Evolutionary conservation across 768 basidiomycete genomes (phyloP), one percentile per base, ranked within the genome.

Genomic region (Termitomyces sp.): DNA sequence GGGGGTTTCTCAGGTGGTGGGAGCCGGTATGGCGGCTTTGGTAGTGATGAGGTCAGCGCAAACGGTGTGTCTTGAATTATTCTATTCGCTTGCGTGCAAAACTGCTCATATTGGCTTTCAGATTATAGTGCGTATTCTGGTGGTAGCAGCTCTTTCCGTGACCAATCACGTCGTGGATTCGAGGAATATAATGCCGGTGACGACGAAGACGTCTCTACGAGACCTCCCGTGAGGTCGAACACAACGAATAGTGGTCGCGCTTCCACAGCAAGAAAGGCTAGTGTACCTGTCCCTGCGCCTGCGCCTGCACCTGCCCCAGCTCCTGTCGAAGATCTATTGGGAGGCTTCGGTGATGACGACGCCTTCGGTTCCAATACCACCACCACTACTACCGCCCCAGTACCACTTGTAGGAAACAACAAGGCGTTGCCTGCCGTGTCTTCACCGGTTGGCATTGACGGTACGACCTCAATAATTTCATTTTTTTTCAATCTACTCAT

Each of bases 111-210:
- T 10, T 11, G 9, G 37, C 10, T 21, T 38, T 6, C 50, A 59
- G 56, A 61, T 41, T 63, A 56, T 50, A 51, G 58, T 27, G 66
- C 58, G 43, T 63, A 57, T 23, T 65, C 62, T 49, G 69, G 73
- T 51, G 69, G 75, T 46, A 74, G 75, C 55, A 73, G 74, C 42
- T 65, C 66, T 1, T 91, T 89, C 73, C 77, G 82, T 50, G 90
- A 92, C 59, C 76, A 71, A 8, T 71, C 83, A 40, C 74, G 83
- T 16, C 75, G 77, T 54, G 81, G 82, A 25, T 98, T 85, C 62
- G 95, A 98, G 65, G 95, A 98, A 69, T 99, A 99, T 70, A 91
- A 96, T 62, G 97, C 96, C 12, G 96, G 96, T 2, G 93, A 93
- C 57, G 95, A 98, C 59, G 94, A 96, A 60, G 67, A 75, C 34